Evolutionary conservation across 371 early-diverging fungal genomes (phyloP).

Genomic region (Mucor mucedo): DNA sequence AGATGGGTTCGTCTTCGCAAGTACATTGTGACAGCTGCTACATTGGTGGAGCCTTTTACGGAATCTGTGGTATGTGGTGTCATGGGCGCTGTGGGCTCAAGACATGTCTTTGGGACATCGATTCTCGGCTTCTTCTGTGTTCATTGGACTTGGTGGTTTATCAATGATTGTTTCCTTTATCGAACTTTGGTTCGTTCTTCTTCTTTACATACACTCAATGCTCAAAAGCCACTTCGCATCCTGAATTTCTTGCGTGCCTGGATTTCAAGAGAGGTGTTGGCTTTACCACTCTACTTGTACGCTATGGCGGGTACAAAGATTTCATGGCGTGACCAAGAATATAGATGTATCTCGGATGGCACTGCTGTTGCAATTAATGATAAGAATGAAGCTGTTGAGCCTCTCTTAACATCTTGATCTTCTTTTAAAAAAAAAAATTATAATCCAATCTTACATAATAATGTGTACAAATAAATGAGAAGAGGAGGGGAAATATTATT

Average conservation of each 20-base stretch:
- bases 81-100: conserved; percentile 69
- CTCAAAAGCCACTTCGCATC: conserved; percentile 14
- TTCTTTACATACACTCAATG: conserved; percentile 23
- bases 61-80: conserved; percentile 85
- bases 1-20: conserved; percentile 94
- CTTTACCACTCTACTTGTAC: conserved; percentile 82
- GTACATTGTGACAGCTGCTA: conserved; percentile 86
- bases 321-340: conserved; percentile 83
- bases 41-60: conserved; percentile 88
- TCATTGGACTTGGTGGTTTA: conserved; percentile 79
- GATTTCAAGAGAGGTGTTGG: conserved; percentile 79
- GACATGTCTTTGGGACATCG: conserved; percentile 51
- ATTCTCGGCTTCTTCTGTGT: conserved; percentile 58
- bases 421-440: no score
- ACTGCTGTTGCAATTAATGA: conserved; percentile 50
- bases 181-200: conserved; percentile 47
- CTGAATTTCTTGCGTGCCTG: conserved; percentile 61
- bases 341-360: conserved; percentile 59
- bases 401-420: no score
- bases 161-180: conserved; percentile 67
- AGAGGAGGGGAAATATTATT: no score
- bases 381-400: no score
- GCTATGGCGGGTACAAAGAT: conserved; percentile 84
- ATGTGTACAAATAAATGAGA: no score
- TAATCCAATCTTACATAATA: no score